Percentiles rank a stretch among this genome's conserved stretches.
phyloP scores from a whole-genome alignment of 345 rosid species.

The Eucalyptus curtisii region DNA sequence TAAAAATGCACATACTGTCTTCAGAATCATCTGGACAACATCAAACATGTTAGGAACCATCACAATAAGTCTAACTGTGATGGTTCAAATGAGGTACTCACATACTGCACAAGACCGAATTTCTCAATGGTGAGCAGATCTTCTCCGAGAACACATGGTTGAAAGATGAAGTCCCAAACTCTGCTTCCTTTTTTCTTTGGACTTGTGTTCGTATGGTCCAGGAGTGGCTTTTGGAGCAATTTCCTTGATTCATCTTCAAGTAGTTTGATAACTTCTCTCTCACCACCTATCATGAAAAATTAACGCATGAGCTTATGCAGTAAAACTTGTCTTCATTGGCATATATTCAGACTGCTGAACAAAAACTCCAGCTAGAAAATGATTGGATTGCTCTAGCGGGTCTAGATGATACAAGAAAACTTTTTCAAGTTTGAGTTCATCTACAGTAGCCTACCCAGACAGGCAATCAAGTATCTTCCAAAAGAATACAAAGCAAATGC shows the following conservation, averaged over 20 bases:
- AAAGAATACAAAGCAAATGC: conserved; percentile 87
- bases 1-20: conserved; percentile 70
- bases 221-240: conserved; percentile 24
- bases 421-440: neutral
- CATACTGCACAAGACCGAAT: conserved; percentile 83
- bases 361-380: neutral
- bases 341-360: neutral
- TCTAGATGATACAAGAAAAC: neutral
- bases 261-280: conserved; percentile 38
- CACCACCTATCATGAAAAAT: conserved; percentile 44
- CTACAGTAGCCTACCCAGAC: conserved; percentile 44
- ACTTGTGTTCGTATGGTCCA: conserved; percentile 17
- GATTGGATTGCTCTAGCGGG: neutral
- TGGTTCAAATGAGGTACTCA: conserved; percentile 12
- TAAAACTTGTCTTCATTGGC: neutral
- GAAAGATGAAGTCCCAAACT: conserved; percentile 47
- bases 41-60: neutral
- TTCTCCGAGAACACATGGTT: conserved; percentile 47
- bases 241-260: conserved; percentile 49
- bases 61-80: neutral
- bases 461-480: conserved; percentile 84
- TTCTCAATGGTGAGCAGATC: conserved; percentile 54
- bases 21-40: conserved; percentile 70
- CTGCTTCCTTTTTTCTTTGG: conserved; percentile 8
- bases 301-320: neutral